These are phyloP conservation scores for Malassezia pachydermatis DNA, from an alignment of 1,284 basidiomycete species.

Conservation along the genomic window DNA sequence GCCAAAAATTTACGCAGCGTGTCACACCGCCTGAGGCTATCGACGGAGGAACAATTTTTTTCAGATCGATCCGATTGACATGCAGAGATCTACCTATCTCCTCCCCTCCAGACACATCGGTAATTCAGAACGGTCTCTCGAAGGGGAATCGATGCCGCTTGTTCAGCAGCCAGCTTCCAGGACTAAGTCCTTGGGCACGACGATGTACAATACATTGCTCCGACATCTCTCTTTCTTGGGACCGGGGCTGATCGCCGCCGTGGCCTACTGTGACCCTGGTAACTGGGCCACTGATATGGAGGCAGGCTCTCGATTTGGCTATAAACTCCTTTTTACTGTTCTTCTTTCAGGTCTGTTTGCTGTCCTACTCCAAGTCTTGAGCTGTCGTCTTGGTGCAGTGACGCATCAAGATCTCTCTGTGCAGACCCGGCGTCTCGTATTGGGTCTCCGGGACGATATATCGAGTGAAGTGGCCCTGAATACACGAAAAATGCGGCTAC, in stretches of 20 bases:
- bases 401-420: conserved; percentile 48
- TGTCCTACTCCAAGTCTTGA: conserved; percentile 61
- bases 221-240: conserved; percentile 33
- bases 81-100: too few species aligned
- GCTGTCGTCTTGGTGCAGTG: conserved; percentile 53
- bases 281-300: conserved; percentile 47
- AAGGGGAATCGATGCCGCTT: too few species aligned
- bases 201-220: conserved; percentile 10
- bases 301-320: conserved; percentile 54
- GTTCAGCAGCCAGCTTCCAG: too few species aligned
- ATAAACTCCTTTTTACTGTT: conserved; percentile 74
- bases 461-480: conserved; percentile 49
- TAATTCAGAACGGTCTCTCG: too few species aligned
- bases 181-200: background rate
- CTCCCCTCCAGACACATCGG: too few species aligned
- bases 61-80: too few species aligned
- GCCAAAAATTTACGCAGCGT: too few species aligned
- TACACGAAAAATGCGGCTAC: conserved; percentile 52
- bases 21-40: too few species aligned
- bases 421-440: conserved; percentile 32
- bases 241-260: conserved; percentile 35
- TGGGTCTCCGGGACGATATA: conserved; percentile 45
- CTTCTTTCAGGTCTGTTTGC: conserved; percentile 74
- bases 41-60: too few species aligned
- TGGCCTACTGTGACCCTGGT: conserved; percentile 39